Evolutionary conservation across 208 protist genomes (phyloP).

Genomic region (Trypanosoma lewisi): DNA sequence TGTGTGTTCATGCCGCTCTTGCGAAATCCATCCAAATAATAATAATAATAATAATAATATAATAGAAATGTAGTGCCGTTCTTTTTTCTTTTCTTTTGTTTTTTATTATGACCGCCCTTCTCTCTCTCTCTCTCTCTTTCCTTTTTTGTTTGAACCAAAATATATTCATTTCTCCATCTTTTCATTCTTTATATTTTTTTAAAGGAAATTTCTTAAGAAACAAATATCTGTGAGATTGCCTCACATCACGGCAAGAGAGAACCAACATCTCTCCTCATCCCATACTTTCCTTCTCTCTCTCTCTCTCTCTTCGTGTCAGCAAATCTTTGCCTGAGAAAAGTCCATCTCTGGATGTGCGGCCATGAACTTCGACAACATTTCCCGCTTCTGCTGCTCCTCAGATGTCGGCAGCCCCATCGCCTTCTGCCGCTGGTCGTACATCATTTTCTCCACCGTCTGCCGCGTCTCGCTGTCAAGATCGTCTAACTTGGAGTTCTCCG

Average conservation of each 20-base stretch:
- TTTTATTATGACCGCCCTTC: no score
- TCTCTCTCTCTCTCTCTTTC: neutral
- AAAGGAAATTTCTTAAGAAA: neutral
- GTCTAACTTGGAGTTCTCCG: constrained; percentile 94
- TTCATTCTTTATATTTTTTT: no score
- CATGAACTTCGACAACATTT: constrained; percentile 95
- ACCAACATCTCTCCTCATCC: neutral
- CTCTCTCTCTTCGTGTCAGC: constrained; percentile 35
- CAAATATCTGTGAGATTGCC: no score
- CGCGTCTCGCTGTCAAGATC: constrained; percentile 93
- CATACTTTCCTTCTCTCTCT: neutral
- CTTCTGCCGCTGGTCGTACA: constrained; percentile 95
- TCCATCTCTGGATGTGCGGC: constrained; percentile 94
- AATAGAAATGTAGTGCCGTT: no score
- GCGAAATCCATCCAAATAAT: no score
- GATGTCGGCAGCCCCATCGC: constrained; percentile 92
- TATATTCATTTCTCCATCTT: no score
- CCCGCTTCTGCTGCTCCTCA: constrained; percentile 93
- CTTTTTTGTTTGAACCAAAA: no score
- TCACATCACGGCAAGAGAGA: no score
- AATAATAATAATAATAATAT: no score
- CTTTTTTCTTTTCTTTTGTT: no score
- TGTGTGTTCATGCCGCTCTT: no score
- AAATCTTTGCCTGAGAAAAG: constrained; percentile 94
- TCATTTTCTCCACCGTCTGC: constrained; percentile 96